Evolutionary conservation across 192 early-diverging fungal species (phyloP).

Genomic region (Phycomyces blakesleeanus): DNA sequence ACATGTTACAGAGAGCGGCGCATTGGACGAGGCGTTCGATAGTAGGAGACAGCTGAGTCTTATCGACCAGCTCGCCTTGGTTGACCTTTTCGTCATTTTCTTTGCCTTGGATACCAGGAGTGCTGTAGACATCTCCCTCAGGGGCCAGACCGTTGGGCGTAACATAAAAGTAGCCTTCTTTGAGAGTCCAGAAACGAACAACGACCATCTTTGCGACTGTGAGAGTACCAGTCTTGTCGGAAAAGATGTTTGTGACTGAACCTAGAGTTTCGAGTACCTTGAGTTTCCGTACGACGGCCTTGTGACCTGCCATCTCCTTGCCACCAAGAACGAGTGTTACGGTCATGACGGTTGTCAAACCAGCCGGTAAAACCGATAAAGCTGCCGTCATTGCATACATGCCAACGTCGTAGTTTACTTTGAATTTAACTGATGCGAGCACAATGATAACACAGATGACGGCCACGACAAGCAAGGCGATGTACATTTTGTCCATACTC

Average conservation of each 20-base stretch:
- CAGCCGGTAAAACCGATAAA: constrained; percentile 90
- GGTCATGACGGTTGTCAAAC: constrained; percentile 90
- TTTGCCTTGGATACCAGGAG: not conserved
- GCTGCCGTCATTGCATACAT: constrained; percentile 81
- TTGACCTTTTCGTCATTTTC: not conserved
- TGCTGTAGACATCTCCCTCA: constrained; percentile 44
- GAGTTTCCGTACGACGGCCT: constrained; percentile 90
- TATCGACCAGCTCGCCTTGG: constrained; percentile 6
- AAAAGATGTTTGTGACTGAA: constrained; percentile 91
- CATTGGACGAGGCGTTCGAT: constrained; percentile 47
- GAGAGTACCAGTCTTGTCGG: constrained; percentile 91
- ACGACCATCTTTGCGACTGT: constrained; percentile 96
- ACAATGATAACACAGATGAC: constrained; percentile 75
- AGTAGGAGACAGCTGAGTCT: not conserved
- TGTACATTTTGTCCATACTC: constrained; percentile 70
- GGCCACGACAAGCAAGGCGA: constrained; percentile 65
- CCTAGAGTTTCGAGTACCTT: constrained; percentile 90
- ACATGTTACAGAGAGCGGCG: constrained; percentile 83
- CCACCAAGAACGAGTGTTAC: constrained; percentile 91
- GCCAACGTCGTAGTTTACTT: constrained; percentile 53
- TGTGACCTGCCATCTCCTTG: constrained; percentile 73
- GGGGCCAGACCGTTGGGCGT: constrained; percentile 57
- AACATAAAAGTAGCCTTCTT: constrained; percentile 66
- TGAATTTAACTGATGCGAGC: constrained; percentile 70
- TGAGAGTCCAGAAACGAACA: constrained; percentile 73